Conservation (phyloP, 169 alveolate species). For the Eimeria sp. region DNA sequence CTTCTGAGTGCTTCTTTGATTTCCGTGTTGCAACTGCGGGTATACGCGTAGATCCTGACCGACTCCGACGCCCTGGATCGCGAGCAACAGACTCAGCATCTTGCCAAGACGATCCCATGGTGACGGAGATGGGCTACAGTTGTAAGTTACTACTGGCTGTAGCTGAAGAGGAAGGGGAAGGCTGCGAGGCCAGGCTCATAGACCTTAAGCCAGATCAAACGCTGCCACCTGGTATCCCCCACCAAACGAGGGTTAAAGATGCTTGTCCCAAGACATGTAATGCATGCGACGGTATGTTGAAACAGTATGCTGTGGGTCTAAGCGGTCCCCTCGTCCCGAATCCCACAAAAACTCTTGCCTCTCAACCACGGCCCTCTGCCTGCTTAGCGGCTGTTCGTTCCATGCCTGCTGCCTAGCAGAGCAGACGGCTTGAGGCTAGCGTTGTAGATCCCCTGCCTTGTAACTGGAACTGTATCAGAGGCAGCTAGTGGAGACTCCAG, state of each 20-base stretch:
- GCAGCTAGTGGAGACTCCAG: not conserved
- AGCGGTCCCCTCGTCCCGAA: not conserved
- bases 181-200: constrained; percentile 85
- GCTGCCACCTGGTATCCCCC: constrained; percentile 87
- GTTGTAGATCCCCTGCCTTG: not conserved
- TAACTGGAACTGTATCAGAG: not conserved
- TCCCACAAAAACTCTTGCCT: not conserved
- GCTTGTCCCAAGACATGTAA: constrained; percentile 88
- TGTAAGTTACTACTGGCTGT: constrained; percentile 84
- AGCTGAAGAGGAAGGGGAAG: constrained; percentile 83
- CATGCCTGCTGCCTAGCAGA: not conserved
- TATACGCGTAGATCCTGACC: constrained; percentile 44
- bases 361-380: not conserved
- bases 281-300: constrained; percentile 83
- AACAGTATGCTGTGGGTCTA: not conserved
- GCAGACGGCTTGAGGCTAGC: not conserved
- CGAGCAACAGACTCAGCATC: constrained; percentile 46
- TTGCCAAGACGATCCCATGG: constrained; percentile 87
- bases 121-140: constrained; percentile 86
- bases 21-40: not conserved
- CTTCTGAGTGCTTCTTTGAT: not conserved
- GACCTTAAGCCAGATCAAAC: constrained; percentile 80
- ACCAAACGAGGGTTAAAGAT: constrained; percentile 84
- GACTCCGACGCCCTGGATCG: constrained; percentile 68
- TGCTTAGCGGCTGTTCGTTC: not conserved